phyloP scores from a whole-genome alignment of 2,329 filamentous ascomycete species.

The Lachnellula willkommii region DNA sequence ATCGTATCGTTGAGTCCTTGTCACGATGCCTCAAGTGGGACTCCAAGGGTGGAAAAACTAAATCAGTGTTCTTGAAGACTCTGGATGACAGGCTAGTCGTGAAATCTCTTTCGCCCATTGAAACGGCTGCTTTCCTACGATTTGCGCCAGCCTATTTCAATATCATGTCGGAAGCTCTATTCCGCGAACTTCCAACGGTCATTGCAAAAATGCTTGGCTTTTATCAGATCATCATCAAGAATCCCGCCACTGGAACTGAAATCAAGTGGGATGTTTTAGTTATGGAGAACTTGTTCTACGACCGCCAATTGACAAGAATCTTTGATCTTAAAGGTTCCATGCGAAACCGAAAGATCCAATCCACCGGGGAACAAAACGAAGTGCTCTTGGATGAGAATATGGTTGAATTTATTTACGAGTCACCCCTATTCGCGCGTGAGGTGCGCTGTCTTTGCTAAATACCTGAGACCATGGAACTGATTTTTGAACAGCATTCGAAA shows the following conservation, averaged over 20 bases:
- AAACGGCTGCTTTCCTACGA: slow-evolving; percentile 87
- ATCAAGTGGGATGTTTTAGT: slow-evolving; percentile 91
- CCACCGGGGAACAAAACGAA: slow-evolving; percentile 91
- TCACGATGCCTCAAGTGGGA: slow-evolving; percentile 97
- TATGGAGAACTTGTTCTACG: slow-evolving; percentile 98
- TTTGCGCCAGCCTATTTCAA: slow-evolving; percentile 97
- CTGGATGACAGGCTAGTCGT: slow-evolving; percentile 83
- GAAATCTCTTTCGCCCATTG: slow-evolving; percentile 78
- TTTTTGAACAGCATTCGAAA: slow-evolving; percentile 63
- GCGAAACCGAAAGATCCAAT: slow-evolving; percentile 96
- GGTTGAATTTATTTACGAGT: slow-evolving; percentile 98
- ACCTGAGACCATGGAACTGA: neutral
- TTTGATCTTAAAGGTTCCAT: slow-evolving; percentile 98
- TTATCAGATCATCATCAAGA: slow-evolving; percentile 96
- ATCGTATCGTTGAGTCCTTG: slow-evolving; percentile 90
- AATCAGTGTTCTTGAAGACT: slow-evolving; percentile 95
- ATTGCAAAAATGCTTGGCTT: slow-evolving; percentile 99
- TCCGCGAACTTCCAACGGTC: slow-evolving; percentile 89
- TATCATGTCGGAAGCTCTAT: slow-evolving; percentile 93
- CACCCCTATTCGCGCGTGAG: slow-evolving; percentile 87
- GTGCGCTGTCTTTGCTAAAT: slow-evolving; percentile 10
- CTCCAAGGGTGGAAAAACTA: slow-evolving; percentile 95
- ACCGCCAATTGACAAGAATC: slow-evolving; percentile 80
- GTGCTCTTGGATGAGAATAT: slow-evolving; percentile 97
- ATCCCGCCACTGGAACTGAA: slow-evolving; percentile 82